These are phyloP conservation scores for Diaporthe sp. DNA, from an alignment of 2,329 filamentous ascomycete genomes.

Conservation along the genomic window DNA sequence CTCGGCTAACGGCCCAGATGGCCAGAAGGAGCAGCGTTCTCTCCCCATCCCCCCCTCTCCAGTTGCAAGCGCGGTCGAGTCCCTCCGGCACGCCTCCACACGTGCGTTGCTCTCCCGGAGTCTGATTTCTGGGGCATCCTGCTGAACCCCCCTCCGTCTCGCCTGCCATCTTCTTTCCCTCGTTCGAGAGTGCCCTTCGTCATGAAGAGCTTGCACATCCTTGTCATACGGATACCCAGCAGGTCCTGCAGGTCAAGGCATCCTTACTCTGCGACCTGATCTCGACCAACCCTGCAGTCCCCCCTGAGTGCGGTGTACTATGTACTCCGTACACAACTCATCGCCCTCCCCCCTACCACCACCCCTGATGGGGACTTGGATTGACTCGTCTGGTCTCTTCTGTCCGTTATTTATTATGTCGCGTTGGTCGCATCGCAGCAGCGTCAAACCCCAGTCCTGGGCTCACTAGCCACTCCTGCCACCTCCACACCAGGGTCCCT, in stretches of 20 bases:
- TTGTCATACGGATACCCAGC: slow-evolving; percentile 6
- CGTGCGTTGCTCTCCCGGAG: background rate
- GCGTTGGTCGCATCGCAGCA: slow-evolving; percentile 31
- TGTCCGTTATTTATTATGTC: slow-evolving; percentile 31
- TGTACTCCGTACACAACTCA: background rate
- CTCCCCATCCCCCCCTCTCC: slow-evolving; percentile 23
- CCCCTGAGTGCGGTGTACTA: slow-evolving; percentile 19
- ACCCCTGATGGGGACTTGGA: slow-evolving; percentile 29
- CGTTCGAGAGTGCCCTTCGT: background rate
- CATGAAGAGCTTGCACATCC: slow-evolving; percentile 3
- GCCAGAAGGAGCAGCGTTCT: slow-evolving; percentile 32
- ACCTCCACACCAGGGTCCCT: slow-evolving; percentile 27
- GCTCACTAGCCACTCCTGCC: slow-evolving; percentile 31
- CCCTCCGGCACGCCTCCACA: slow-evolving; percentile 31
- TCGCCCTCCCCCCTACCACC: slow-evolving; percentile 17
- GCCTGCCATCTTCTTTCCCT: slow-evolving; percentile 1
- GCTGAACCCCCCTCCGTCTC: slow-evolving; percentile 5
- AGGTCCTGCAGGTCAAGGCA: slow-evolving; percentile 22
- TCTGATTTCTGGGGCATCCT: slow-evolving; percentile 11
- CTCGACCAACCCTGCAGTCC: slow-evolving; percentile 17
- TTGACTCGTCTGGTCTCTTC: slow-evolving; percentile 31
- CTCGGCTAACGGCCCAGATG: slow-evolving; percentile 29
- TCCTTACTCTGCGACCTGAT: slow-evolving; percentile 16
- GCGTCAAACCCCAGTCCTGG: slow-evolving; percentile 28
- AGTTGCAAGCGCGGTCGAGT: slow-evolving; percentile 30